phyloP scores from a whole-genome alignment of 2,329 filamentous ascomycete genomes.

The Pseudogymnoascus sp. region DNA sequence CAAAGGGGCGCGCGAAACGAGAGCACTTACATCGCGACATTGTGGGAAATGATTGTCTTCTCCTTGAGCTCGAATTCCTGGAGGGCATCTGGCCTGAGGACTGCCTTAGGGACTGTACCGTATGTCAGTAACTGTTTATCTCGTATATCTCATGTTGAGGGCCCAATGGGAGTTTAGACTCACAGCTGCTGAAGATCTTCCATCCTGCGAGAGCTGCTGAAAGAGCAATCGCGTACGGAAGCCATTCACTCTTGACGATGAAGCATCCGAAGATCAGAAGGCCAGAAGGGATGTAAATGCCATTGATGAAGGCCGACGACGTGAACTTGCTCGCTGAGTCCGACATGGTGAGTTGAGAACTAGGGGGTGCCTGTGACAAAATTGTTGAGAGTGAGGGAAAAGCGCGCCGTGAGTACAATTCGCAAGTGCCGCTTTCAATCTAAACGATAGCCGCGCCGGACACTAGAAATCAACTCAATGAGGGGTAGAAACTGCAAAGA shows the following conservation, averaged over 20 bases:
- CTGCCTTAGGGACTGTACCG: slow-evolving; percentile 50
- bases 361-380: neutral
- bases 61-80: slow-evolving; percentile 89
- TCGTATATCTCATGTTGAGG: neutral
- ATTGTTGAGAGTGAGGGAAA: neutral
- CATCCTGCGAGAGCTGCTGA: slow-evolving; percentile 60
- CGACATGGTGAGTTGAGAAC: neutral
- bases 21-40: slow-evolving; percentile 77
- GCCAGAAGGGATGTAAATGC: slow-evolving; percentile 75
- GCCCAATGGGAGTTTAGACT: neutral
- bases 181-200: slow-evolving; percentile 66
- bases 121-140: neutral
- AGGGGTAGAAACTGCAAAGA: neutral
- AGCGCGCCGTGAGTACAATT: neutral
- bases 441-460: neutral
- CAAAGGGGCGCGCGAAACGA: neutral
- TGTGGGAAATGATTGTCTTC: slow-evolving; percentile 94
- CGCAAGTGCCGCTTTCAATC: neutral
- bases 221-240: slow-evolving; percentile 61
- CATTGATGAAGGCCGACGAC: slow-evolving; percentile 63
- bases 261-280: slow-evolving; percentile 69
- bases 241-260: slow-evolving; percentile 73
- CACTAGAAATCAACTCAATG: neutral
- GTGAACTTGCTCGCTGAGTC: slow-evolving; percentile 3
- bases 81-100: slow-evolving; percentile 80